Evolutionary conservation across 73 alveolate genomes (phyloP), one percentile per base, ranked within the genome.

Genomic region (Tetrahymena elliotti): DNA sequence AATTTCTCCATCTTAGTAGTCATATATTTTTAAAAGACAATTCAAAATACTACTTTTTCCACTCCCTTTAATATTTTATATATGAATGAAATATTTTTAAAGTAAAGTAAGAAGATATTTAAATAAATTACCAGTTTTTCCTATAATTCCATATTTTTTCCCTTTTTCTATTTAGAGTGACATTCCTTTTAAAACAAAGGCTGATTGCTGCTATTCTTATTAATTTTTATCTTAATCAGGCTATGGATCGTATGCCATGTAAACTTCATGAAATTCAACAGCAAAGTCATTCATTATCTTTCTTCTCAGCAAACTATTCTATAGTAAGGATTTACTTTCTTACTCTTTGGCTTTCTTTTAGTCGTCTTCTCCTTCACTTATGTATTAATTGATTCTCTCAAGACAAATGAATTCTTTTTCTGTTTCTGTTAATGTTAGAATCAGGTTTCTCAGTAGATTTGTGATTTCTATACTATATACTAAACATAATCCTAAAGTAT

Each of bases 1-100:
- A 40, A 94, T 94, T 33, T 94, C 35, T 41, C 96, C 96, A 52
- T 94, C 38, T 94, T 94, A 68, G 38, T 96, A 96, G 84, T 98
- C 99, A 20, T 96, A 83, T 10, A 98, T 95, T 93, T 99, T 97
- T 37, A 98, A 96, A 35, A 98, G 93, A 84, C 97, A 96, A 40
- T 96, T 94, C 33, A 97, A 96, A 68, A 98, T 96, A 24, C 99
- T 95, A 54, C 98, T 96, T 94, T 98, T 98, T 0, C 99, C 99
- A 68, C 88, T 68, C n/a, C 88, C 88, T 68, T 47, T 12, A 0
- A 24, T 68, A 22, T 68, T 11, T 68, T 68, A 4, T n/a, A 24
- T 68, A 2, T n/a, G 20, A 68, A 27, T 68, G 1, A 24, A 27
- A n/a, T 68, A 22, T 68, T 68, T 7, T 18, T 8, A 47, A 47